Evolutionary conservation across 441 rosid genomes (phyloP), one percentile per base, ranked within the genome.

Genomic region (Eutrema salsugineum): DNA sequence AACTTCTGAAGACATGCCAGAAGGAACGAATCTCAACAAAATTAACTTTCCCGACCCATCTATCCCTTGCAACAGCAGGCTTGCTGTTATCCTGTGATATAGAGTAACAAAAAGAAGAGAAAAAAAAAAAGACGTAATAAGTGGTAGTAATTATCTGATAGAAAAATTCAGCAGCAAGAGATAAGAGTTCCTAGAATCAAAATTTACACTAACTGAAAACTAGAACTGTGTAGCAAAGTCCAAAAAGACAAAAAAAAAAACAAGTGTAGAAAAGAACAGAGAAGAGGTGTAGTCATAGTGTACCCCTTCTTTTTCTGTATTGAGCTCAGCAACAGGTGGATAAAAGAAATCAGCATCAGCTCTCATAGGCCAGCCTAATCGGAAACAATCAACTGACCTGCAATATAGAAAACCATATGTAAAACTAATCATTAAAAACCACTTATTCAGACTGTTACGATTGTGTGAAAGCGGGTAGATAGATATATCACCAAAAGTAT

Each of bases 301-400:
- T 77, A 88, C 99, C 94, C 75, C 98, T 59, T 72, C 85, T 82
- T 88, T 93, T 15, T 84, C 88, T 22, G 16, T 42, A 16, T 9
- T 74, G 40, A 8, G 65, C 57, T 59, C 77, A 8, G 64, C 83
- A 63, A 71, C 47, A 56, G 88, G 73, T 58, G 66, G 57, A 35
- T 76, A 66, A 79, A 96, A 96, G 86, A 96, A 96, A 83, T 90
- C 99, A 75, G 97, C 98, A 85, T 84, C 97, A 16, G 86, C 87
- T 63, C 97, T 91, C 99, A 96, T 93, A 36, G 99, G 99, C 99
- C 99, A 96, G 63, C 99, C 97, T 78, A 96, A 68, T 28, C 97
- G 94, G 75, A 96, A 96, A 81, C 99, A 96, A 81, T 88, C 96
- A 59, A 85, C 89, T 2, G 97, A 96, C 99, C 99, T 96, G 76